Conservation (phyloP, 768 basidiomycete species). For the Pisolithus orientalis region DNA sequence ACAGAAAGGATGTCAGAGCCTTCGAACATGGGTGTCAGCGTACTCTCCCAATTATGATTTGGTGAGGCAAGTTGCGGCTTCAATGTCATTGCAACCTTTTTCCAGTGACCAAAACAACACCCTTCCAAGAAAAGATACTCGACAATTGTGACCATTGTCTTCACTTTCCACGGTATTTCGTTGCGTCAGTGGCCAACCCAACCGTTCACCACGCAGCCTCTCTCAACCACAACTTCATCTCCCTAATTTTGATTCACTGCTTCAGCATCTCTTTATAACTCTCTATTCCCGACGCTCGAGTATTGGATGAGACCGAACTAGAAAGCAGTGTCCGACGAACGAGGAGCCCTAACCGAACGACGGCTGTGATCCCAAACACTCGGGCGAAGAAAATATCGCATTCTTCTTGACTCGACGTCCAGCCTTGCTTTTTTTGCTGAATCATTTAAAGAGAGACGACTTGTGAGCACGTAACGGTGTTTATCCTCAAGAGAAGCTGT, state of each 20-base stretch:
- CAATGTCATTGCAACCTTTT: conserved; percentile 78
- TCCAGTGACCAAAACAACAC: conserved; percentile 69
- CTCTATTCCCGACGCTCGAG: conserved; percentile 47
- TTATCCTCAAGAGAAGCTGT: conserved; percentile 75
- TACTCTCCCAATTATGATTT: conserved; percentile 57
- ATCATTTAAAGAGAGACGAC: conserved; percentile 70
- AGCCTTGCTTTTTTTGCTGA: conserved; percentile 62
- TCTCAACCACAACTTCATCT: conserved; percentile 91
- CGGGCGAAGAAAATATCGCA: conserved; percentile 89
- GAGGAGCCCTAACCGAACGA: conserved; percentile 81
- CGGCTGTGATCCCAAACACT: conserved; percentile 80
- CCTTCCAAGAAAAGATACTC: conserved; percentile 40
- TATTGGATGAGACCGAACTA: conserved; percentile 45
- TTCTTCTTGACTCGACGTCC: conserved; percentile 87
- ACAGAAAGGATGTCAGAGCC: conserved; percentile 59
- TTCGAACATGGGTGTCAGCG: conserved; percentile 73
- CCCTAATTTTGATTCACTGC: conserved; percentile 62
- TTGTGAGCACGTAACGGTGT: conserved; percentile 72
- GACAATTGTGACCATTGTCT: conserved; percentile 49
- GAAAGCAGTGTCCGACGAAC: conserved; percentile 53
- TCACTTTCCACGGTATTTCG: conserved; percentile 64
- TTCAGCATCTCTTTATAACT: conserved; percentile 54
- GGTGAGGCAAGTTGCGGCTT: conserved; percentile 59
- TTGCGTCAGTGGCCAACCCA: conserved; percentile 52
- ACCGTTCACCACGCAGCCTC: conserved; percentile 85